These are phyloP conservation scores for Colletotrichum viniferum DNA, from an alignment of 2,329 filamentous ascomycete species.

Conservation along the genomic window DNA sequence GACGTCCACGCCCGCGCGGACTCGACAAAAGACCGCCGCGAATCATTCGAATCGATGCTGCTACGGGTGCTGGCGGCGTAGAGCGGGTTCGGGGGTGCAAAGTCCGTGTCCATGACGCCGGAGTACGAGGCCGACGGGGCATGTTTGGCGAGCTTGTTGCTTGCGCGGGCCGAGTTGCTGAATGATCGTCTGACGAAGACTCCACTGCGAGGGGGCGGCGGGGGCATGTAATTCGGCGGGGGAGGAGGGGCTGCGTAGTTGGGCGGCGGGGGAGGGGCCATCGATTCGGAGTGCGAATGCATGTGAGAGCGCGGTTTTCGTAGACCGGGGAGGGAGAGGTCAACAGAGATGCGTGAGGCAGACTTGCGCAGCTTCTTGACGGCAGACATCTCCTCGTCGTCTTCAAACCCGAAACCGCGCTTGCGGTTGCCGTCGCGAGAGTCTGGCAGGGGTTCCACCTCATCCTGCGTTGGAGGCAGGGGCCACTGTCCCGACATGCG, in stretches of 20 bases:
- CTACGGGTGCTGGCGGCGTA: constrained; percentile 15
- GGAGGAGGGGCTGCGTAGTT: constrained; percentile 13
- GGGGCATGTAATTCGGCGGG: neutral
- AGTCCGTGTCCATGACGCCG: constrained; percentile 4
- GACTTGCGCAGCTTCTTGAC: constrained; percentile 60
- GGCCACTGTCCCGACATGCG: constrained; percentile 26
- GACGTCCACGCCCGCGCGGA: constrained; percentile 8
- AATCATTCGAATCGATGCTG: constrained; percentile 22
- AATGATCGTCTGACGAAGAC: constrained; percentile 12
- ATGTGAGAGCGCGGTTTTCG: constrained; percentile 30
- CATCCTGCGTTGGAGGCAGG: constrained; percentile 14
- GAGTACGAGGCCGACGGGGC: constrained; percentile 2
- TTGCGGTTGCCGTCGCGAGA: constrained; percentile 57
- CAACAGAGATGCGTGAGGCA: constrained; percentile 45
- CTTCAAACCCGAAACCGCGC: constrained; percentile 40
- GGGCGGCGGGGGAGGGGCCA: constrained; percentile 25
- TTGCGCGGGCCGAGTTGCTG: constrained; percentile 21
- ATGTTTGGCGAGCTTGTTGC: constrained; percentile 31
- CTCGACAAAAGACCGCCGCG: constrained; percentile 8
- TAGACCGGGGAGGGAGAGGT: constrained; percentile 38
- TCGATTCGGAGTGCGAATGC: constrained; percentile 27
- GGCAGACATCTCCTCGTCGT: constrained; percentile 33
- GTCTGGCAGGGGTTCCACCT: constrained; percentile 13
- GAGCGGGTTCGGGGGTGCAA: neutral
- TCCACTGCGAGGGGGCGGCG: neutral